Base-by-base conservation (phyloP, 345 rosid genomes). In the Nasturtium officinale region DNA sequence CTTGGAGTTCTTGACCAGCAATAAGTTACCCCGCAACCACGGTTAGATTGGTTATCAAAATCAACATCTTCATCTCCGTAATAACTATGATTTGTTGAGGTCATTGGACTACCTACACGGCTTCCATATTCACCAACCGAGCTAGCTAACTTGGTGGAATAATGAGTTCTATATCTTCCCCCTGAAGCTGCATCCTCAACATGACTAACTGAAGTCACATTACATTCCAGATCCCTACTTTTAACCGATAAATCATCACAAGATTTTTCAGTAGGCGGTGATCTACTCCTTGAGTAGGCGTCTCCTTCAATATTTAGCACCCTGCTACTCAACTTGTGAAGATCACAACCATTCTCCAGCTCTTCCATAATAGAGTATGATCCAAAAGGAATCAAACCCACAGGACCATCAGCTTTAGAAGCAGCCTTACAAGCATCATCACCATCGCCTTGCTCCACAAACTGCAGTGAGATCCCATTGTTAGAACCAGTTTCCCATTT, bases 1-100 rank as follows among this genome's bases (percentile, higher is more conserved):
- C 83, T 81, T 0, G 96, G 96, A 4, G 96, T 88, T 83, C 87
- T 84, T 29, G 89, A 82, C 99, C 99, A 95, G 84, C 96, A 94
- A 80, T 87, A 83, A 26, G 87, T 81, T 64, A 90, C 75, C 37
- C 90, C 96, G 65, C 96, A 83, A 40, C 96, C 96, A 38, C 74
- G 77, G 46, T 71, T 78, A 68, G 71, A 78, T 48, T 70, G 74
- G 62, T 80, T 82, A 15, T 32, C 71, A 26, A 66, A 52, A 43
- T 86, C 84, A 52, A 80, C 64, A 60, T 81, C 91, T 68, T 87
- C 96, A 69, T 83, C 84, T 0, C 89, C 86, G 53, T 83, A 69
- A 74, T 83, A 69, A 76, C 79, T 80, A 72, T 82, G 88, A 69
- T 77, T 80, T 26, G 57, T 69, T 26, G 89, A 82, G n/a, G 81